Percentiles rank a stretch among this genome's conserved stretches.
Conservation (phyloP, 495 filamentous ascomycete genomes). For the Hypoxylon crocopeplum region DNA sequence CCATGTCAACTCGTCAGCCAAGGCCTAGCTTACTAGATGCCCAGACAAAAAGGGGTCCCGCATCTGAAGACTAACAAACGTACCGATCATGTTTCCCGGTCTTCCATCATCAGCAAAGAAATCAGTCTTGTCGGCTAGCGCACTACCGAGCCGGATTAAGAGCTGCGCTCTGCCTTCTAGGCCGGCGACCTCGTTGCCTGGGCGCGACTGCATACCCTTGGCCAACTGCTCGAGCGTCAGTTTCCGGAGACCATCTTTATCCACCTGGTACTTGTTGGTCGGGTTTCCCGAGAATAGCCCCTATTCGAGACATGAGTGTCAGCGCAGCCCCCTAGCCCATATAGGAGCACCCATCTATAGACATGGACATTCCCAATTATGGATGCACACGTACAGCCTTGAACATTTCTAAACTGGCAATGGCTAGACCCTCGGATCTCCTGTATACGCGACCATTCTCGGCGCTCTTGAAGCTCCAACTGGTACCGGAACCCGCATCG, state of each 20-base stretch:
- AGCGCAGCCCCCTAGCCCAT: conserved; percentile 8
- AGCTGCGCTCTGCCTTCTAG: conserved; percentile 86
- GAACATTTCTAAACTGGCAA: conserved; percentile 98
- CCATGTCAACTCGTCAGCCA: conserved; percentile 17
- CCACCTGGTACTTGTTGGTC: conserved; percentile 84
- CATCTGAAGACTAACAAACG: conserved; percentile 26
- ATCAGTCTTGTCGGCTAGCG: conserved; percentile 75
- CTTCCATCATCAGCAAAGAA: conserved; percentile 85
- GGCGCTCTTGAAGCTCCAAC: conserved; percentile 88
- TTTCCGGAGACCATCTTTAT: conserved; percentile 77
- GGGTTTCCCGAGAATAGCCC: conserved; percentile 89
- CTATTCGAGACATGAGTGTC: conserved; percentile 29
- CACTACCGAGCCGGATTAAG: conserved; percentile 75
- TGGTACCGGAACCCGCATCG: conserved; percentile 83
- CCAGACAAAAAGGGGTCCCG: background rate
- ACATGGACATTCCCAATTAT: background rate
- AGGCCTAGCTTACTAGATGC: background rate
- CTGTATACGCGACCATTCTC: conserved; percentile 86
- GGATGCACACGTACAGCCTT: conserved; percentile 58
- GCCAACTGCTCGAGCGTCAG: conserved; percentile 74
- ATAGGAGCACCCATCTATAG: background rate
- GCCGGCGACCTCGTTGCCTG: conserved; percentile 83
- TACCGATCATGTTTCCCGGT: conserved; percentile 96
- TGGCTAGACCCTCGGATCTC: conserved; percentile 89
- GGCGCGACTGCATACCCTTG: conserved; percentile 82